These are phyloP conservation scores for Trichoderma koningii DNA, from an alignment of 2,329 filamentous ascomycete species.

Conservation along the genomic window DNA sequence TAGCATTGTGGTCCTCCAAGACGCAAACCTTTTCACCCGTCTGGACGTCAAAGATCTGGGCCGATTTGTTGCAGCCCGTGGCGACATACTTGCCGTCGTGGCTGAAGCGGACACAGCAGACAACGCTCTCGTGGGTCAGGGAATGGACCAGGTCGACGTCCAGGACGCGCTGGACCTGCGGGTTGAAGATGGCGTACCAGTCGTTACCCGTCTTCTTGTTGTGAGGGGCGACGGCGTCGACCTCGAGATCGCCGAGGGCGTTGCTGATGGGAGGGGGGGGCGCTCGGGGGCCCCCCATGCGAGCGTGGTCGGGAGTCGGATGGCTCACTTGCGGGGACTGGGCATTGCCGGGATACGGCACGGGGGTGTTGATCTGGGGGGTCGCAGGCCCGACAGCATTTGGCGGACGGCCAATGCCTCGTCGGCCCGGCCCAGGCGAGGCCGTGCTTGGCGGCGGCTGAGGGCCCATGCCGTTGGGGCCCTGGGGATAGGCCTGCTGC, in stretches of 20 bases:
- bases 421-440: slow-evolving; percentile 81
- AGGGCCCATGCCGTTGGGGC: slow-evolving; percentile 71
- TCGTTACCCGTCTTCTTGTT: slow-evolving; percentile 88
- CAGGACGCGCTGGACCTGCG: slow-evolving; percentile 80
- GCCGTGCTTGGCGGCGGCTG: slow-evolving; percentile 83
- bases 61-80: slow-evolving; percentile 96
- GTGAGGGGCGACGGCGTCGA: slow-evolving; percentile 79
- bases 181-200: slow-evolving; percentile 98
- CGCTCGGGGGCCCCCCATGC: slow-evolving; percentile 54
- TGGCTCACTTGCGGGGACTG: slow-evolving; percentile 87
- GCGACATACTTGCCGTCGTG: slow-evolving; percentile 93
- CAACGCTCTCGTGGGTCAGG: slow-evolving; percentile 89
- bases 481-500: slow-evolving; percentile 67
- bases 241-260: slow-evolving; percentile 81
- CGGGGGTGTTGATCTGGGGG: slow-evolving; percentile 85
- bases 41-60: slow-evolving; percentile 96
- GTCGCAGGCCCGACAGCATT: slow-evolving; percentile 72
- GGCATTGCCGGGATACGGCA: slow-evolving; percentile 79
- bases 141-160: slow-evolving; percentile 96
- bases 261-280: slow-evolving; percentile 56
- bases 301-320: slow-evolving; percentile 70
- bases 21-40: slow-evolving; percentile 86
- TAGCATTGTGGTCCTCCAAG: slow-evolving; percentile 80
- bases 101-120: slow-evolving; percentile 97
- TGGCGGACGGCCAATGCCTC: slow-evolving; percentile 67